A percentile compares a stretch with the other conserved stretches of the same genome.
phyloP scores from a whole-genome alignment of 1,284 basidiomycete species.

The Marasmius oreades region DNA sequence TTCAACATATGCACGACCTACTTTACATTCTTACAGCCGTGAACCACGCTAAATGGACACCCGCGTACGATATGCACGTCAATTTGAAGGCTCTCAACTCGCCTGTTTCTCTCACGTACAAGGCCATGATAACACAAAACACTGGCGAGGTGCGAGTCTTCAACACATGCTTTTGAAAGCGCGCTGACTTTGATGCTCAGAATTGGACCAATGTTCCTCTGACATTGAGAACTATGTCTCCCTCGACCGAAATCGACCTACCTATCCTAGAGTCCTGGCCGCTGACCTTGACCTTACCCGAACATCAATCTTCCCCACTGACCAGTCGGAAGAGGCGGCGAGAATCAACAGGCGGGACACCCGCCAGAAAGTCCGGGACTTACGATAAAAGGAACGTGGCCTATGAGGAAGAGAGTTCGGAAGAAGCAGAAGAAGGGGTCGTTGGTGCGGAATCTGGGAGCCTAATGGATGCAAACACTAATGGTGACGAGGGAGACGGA shows the following conservation, averaged over 20 bases:
- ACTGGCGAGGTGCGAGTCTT: constrained; percentile 29
- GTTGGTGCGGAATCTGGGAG: neutral
- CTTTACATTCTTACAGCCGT: constrained; percentile 20
- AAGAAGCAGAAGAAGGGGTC: neutral
- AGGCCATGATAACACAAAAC: constrained; percentile 29
- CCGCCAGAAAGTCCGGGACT: neutral
- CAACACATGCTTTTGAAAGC: neutral
- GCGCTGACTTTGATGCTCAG: neutral
- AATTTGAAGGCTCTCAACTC: constrained; percentile 29
- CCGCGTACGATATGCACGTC: constrained; percentile 32
- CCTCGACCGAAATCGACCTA: neutral
- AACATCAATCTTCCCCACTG: neutral
- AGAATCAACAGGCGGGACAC: neutral
- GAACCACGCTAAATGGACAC: constrained; percentile 26
- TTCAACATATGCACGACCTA: neutral
- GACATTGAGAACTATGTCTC: neutral
- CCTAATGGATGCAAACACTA: neutral
- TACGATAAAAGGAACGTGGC: constrained; percentile 1
- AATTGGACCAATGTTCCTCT: neutral
- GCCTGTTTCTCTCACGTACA: constrained; percentile 29
- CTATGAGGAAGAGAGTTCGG: neutral
- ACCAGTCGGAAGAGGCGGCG: constrained; percentile 1
- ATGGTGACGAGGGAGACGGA: neutral
- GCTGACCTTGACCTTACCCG: neutral
- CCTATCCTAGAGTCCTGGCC: neutral